Base-by-base conservation (phyloP, 2,329 filamentous ascomycete genomes). In the Zopfia rhizophila region DNA sequence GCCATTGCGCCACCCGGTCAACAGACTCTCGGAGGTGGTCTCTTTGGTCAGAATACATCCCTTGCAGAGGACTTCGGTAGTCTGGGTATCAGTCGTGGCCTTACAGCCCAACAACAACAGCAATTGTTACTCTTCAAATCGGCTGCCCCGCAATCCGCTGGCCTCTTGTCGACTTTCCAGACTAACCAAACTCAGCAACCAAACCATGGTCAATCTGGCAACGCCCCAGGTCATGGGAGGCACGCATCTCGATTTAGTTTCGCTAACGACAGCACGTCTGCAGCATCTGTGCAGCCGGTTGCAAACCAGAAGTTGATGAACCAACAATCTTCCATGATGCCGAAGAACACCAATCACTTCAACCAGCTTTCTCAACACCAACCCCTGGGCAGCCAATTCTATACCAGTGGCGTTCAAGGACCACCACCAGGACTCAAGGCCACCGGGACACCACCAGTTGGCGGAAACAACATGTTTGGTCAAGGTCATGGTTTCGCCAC, bases 351-450 rank as follows among this genome's bases (percentile, higher is more conserved):
- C 38, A 67, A 61, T 32, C 76, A 77, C 24, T 81, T 79, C 60
- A 84, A 70, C 72, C 75, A 79, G 54, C 61, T 81, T 38, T 73
- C 73, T 39, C 82, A 83, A 58, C 80, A 82, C 60, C 76, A 80
- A 56, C 63, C 74, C 35, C 68, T 82, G 38, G 72, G 80, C 55
- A 84, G 81, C 55, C 89, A 90, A 53, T 94, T 91, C 68, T 97
- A 94, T 70, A 84, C 87, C 35, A 87, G 85, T 41, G 90, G 90
- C 7, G 91, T 97, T 64, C 91, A 95, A 63, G 93, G 92, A 3
- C 94, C 95, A 19, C 94, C 94, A 48, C 95, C 94, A 1, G 94
- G 94, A 7, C 80, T 99, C 19, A 99, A 99, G 76, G 95, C 93
- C 16, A 92, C 92, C 2, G 91, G 91, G 29, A 97, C 93, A 13